Percentiles rank a stretch among this genome's conserved stretches.
Conservation (phyloP, 768 basidiomycete species). For the Neoboletus magnificus region DNA sequence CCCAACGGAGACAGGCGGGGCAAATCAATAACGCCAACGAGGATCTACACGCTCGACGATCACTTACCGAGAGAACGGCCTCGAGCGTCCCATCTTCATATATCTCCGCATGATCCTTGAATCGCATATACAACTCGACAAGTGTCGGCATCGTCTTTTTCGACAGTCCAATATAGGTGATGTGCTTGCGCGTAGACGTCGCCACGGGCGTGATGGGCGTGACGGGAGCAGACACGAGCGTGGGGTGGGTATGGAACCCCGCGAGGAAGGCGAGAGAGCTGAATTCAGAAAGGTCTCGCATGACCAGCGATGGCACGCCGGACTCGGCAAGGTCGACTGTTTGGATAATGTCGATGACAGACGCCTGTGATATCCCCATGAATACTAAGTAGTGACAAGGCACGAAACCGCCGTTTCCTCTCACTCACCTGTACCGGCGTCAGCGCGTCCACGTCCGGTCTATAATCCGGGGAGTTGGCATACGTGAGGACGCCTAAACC, state of each 20-base stretch:
- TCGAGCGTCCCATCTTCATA: slow-evolving; percentile 85
- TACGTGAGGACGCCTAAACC: slow-evolving; percentile 72
- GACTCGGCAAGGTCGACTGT: slow-evolving; percentile 60
- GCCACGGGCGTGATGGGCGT: slow-evolving; percentile 10
- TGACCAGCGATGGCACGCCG: slow-evolving; percentile 67
- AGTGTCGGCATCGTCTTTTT: slow-evolving; percentile 86
- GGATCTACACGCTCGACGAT: background rate
- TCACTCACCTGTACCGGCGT: slow-evolving; percentile 70
- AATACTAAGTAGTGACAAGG: background rate
- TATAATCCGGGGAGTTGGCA: slow-evolving; percentile 76
- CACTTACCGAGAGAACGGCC: slow-evolving; percentile 67
- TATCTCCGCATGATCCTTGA: slow-evolving; percentile 57
- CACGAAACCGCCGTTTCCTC: background rate
- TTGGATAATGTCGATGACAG: slow-evolving; percentile 68
- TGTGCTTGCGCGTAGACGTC: slow-evolving; percentile 48
- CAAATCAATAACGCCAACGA: background rate
- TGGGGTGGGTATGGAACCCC: slow-evolving; percentile 56
- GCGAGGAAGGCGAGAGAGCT: slow-evolving; percentile 84
- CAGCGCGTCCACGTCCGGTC: slow-evolving; percentile 81
- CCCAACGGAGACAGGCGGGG: background rate
- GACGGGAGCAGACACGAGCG: background rate
- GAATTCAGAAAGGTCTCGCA: slow-evolving; percentile 84
- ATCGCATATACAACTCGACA: slow-evolving; percentile 69
- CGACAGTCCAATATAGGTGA: slow-evolving; percentile 87
- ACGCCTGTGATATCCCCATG: slow-evolving; percentile 43